phyloP scores from a whole-genome alignment of 441 rosid genomes.

The Eruca vesicaria region DNA sequence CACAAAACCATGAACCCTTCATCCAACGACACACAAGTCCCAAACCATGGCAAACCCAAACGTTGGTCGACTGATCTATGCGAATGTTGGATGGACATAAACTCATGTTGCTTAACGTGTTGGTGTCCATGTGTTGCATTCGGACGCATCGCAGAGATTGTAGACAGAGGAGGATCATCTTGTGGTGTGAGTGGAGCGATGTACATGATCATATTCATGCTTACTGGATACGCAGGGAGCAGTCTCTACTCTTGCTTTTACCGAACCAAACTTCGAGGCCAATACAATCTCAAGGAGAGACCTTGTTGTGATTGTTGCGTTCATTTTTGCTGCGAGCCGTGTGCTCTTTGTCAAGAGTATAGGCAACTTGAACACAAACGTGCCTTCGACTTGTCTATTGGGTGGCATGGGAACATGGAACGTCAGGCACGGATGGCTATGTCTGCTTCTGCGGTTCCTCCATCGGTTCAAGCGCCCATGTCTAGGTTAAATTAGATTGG shows the following conservation, averaged over 20 bases:
- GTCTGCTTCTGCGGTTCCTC: slow-evolving; percentile 40
- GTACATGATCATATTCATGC: slow-evolving; percentile 39
- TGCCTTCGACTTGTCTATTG: slow-evolving; percentile 48
- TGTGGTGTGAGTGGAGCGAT: slow-evolving; percentile 52
- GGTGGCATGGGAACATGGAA: slow-evolving; percentile 80
- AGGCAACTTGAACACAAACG: slow-evolving; percentile 48
- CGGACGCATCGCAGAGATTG: slow-evolving; percentile 63
- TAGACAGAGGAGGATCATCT: slow-evolving; percentile 54
- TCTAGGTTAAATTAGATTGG: slow-evolving; percentile 24
- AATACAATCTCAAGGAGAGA: slow-evolving; percentile 47
- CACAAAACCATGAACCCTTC: slow-evolving; percentile 8
- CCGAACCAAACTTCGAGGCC: slow-evolving; percentile 55
- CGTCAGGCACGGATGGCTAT: slow-evolving; percentile 39
- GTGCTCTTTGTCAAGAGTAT: slow-evolving; percentile 66
- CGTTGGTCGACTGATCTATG: slow-evolving; percentile 47
- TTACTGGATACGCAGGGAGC: slow-evolving; percentile 45
- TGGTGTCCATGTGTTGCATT: slow-evolving; percentile 76
- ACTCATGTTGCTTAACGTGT: slow-evolving; percentile 53
- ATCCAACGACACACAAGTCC: background rate
- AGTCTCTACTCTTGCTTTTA: slow-evolving; percentile 59
- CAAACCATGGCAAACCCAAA: background rate
- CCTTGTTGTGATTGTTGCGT: slow-evolving; percentile 48
- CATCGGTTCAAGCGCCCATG: slow-evolving; percentile 55
- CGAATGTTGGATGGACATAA: slow-evolving; percentile 38
- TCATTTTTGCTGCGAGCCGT: slow-evolving; percentile 54